A percentile compares a stretch with the other conserved stretches of the same genome.
phyloP scores from a whole-genome alignment of 345 rosid species.

The Euphorbia pulcherrima region DNA sequence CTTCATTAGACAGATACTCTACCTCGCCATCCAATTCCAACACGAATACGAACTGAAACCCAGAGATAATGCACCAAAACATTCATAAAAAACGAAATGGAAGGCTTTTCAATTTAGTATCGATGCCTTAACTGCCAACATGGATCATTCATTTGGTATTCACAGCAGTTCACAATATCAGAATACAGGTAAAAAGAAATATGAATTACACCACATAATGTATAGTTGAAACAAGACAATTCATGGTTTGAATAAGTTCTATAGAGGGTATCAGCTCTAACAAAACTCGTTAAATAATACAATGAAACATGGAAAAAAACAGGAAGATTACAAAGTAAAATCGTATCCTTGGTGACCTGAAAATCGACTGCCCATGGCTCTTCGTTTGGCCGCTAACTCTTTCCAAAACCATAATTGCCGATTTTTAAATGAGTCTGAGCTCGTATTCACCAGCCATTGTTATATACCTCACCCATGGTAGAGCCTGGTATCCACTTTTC shows the following conservation, averaged over 20 bases:
- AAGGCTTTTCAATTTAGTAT: no score
- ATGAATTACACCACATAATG: background rate
- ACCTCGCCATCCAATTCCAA: no score
- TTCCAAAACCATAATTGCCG: background rate
- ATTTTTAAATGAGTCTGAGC: conserved; percentile 62
- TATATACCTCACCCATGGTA: conserved; percentile 98
- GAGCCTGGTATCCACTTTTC: conserved; percentile 96
- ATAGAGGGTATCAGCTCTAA: background rate
- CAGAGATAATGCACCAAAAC: no score
- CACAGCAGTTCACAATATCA: background rate
- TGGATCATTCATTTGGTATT: background rate
- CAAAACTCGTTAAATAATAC: background rate
- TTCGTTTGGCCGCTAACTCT: conserved; percentile 4
- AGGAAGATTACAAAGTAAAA: background rate
- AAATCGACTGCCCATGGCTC: background rate
- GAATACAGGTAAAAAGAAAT: background rate
- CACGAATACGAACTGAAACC: no score
- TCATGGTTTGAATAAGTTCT: background rate
- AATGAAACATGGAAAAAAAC: conserved; percentile 4
- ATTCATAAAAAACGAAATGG: no score
- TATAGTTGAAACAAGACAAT: conserved; percentile 8
- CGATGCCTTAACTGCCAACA: no score
- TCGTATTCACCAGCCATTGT: conserved; percentile 99
- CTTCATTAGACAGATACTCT: no score
- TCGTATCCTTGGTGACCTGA: background rate